Percentiles rank a stretch among this genome's conserved stretches.
Conservation (phyloP, 768 basidiomycete genomes). For the Mycena chlorophos region DNA sequence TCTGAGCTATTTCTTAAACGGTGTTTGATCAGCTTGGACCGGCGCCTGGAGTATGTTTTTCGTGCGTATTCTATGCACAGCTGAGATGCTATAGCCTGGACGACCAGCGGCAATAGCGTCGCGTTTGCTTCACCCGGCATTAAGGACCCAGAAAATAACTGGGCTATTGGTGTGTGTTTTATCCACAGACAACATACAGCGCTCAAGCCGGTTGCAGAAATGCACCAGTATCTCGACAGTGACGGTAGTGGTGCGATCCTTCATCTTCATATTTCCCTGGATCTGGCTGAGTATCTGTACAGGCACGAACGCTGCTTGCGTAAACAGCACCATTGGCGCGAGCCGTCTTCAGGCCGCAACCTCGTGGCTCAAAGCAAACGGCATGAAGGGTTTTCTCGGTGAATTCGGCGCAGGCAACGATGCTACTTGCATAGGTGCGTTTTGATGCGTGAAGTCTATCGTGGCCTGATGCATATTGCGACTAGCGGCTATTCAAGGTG, state of each 20-base stretch:
- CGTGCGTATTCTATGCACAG: background rate
- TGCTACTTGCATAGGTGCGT: constrained; percentile 18
- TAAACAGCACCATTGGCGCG: constrained; percentile 62
- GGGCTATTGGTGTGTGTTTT: constrained; percentile 48
- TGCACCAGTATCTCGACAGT: constrained; percentile 72
- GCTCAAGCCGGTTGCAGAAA: constrained; percentile 44
- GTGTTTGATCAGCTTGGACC: constrained; percentile 55
- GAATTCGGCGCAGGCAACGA: constrained; percentile 59
- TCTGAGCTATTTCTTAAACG: background rate
- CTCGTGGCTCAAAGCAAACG: constrained; percentile 56
- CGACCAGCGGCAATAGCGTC: constrained; percentile 54
- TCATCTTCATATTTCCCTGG: background rate
- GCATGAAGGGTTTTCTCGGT: constrained; percentile 64
- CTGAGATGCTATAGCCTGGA: too few relatives aligned
- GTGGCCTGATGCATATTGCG: constrained; percentile 32
- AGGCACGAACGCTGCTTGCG: constrained; percentile 54
- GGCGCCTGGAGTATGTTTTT: constrained; percentile 58
- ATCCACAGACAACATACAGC: too few relatives aligned
- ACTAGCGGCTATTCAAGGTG: constrained; percentile 55
- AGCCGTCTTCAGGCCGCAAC: constrained; percentile 59
- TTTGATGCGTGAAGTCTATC: constrained; percentile 18
- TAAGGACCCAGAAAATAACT: constrained; percentile 61
- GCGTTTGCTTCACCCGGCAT: constrained; percentile 45
- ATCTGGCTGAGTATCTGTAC: background rate
- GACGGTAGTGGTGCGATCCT: constrained; percentile 39